phyloP scores from a whole-genome alignment of 257 asterid genomes.

The Vinca minor region DNA sequence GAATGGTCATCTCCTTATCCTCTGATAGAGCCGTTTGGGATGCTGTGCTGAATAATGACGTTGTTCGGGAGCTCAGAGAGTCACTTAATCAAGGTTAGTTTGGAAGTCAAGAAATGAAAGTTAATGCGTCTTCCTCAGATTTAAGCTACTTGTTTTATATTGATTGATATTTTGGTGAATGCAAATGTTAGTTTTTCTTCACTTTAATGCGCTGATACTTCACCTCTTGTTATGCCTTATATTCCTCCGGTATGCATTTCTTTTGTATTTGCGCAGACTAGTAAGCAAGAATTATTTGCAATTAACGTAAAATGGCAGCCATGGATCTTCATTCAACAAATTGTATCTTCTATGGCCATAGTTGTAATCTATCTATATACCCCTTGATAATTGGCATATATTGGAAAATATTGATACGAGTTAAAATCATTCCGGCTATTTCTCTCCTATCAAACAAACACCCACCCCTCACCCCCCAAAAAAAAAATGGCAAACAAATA shows the following conservation, averaged over 20 bases:
- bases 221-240: neutral
- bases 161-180: neutral
- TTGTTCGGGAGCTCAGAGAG: slow-evolving; percentile 54
- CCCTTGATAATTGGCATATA: neutral
- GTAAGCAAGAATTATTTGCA: neutral
- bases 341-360: neutral
- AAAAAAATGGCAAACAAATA: too few species aligned
- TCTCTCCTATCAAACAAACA: too few species aligned
- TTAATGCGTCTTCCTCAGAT: neutral
- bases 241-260: neutral
- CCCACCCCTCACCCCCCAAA: too few species aligned
- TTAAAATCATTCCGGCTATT: neutral
- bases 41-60: slow-evolving; percentile 63
- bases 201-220: too few species aligned
- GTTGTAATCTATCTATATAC: neutral
- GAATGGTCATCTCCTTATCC: slow-evolving; percentile 61
- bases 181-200: neutral
- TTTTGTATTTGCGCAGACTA: neutral
- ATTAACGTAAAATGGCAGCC: neutral
- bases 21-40: slow-evolving; percentile 77
- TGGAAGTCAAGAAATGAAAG: neutral
- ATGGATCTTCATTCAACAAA: neutral
- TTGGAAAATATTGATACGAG: neutral
- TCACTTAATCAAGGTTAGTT: slow-evolving; percentile 40
- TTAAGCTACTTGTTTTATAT: neutral